A percentile compares a stretch with the other conserved stretches of the same genome.
phyloP scores from a whole-genome alignment of 345 rosid species.

The Turritis glabra region DNA sequence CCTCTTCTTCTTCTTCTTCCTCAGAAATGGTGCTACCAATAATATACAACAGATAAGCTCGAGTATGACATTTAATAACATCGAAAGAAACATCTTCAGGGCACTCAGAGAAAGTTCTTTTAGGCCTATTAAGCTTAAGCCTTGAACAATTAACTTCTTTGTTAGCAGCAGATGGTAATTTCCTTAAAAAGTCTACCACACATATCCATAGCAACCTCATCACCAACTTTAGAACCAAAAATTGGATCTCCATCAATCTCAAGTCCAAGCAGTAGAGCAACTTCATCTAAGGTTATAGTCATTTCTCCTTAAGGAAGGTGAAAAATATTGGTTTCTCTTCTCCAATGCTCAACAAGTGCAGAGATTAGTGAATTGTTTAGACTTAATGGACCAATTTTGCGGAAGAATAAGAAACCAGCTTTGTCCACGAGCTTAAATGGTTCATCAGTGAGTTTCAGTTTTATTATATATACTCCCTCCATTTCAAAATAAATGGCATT shows the following conservation, averaged over 20 bases:
- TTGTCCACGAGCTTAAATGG: conserved; percentile 65
- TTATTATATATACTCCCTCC: too few species aligned
- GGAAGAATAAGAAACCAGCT: conserved; percentile 66
- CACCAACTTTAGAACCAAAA: conserved; percentile 52
- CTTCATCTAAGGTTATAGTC: conserved; percentile 63
- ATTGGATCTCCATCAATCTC: conserved; percentile 73
- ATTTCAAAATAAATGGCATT: too few species aligned
- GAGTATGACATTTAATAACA: conserved; percentile 51
- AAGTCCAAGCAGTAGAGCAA: conserved; percentile 63
- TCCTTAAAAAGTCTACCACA: conserved; percentile 60
- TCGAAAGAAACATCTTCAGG: conserved; percentile 57
- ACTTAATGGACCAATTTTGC: conserved; percentile 67
- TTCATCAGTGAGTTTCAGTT: conserved; percentile 53
- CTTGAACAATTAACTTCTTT: conserved; percentile 71
- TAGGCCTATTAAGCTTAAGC: conserved; percentile 80
- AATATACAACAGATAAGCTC: conserved; percentile 75
- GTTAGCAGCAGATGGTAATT: conserved; percentile 53
- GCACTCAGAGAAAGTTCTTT: conserved; percentile 61
- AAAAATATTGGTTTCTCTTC: conserved; percentile 71
- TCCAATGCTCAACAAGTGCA: conserved; percentile 75
- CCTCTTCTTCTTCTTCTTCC: too few species aligned
- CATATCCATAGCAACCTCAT: conserved; percentile 41
- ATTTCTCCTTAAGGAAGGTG: conserved; percentile 67
- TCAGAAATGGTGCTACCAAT: conserved; percentile 76
- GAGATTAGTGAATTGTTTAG: conserved; percentile 69